A percentile compares a stretch with the other conserved stretches of the same genome.
phyloP scores from a whole-genome alignment of 805 yeast genomes.

The Hanseniaspora jakobsenii region DNA sequence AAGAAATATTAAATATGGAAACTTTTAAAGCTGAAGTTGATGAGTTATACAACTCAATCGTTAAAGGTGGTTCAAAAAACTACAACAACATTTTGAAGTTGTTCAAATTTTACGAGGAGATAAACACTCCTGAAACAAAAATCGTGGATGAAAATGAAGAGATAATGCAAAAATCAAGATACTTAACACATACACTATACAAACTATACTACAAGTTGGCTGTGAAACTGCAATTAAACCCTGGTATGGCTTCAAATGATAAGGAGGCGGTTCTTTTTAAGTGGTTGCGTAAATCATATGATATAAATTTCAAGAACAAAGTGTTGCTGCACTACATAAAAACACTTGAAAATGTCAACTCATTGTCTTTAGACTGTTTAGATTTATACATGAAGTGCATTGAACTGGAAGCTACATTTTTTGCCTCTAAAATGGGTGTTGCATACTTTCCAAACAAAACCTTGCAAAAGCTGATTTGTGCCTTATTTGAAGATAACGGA shows the following conservation, averaged over 20 bases:
- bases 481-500: conserved; percentile 30
- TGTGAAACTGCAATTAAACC: conserved; percentile 24
- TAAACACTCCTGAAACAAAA: conserved; percentile 12
- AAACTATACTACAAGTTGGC: conserved; percentile 28
- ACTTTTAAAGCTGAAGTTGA: conserved; percentile 22
- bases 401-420: conserved; percentile 42
- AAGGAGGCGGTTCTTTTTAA: conserved; percentile 39
- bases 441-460: conserved; percentile 52
- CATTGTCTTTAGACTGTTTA: conserved; percentile 40
- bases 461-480: conserved; percentile 33
- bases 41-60: conserved; percentile 22
- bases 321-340: conserved; percentile 33
- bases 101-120: conserved; percentile 19
- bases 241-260: conserved; percentile 28
- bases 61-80: conserved; percentile 23
- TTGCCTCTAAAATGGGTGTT: conserved; percentile 41
- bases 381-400: conserved; percentile 46
- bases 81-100: conserved; percentile 27
- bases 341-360: conserved; percentile 32
- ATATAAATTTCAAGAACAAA: conserved; percentile 34
- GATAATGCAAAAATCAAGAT: conserved; percentile 23
- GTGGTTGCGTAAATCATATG: conserved; percentile 55
- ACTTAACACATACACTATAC: conserved; percentile 24
- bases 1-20: neutral
- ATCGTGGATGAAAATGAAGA: conserved; percentile 17